Conservation (phyloP, 371 early-diverging fungal species). For the Coemansia sp. region DNA sequence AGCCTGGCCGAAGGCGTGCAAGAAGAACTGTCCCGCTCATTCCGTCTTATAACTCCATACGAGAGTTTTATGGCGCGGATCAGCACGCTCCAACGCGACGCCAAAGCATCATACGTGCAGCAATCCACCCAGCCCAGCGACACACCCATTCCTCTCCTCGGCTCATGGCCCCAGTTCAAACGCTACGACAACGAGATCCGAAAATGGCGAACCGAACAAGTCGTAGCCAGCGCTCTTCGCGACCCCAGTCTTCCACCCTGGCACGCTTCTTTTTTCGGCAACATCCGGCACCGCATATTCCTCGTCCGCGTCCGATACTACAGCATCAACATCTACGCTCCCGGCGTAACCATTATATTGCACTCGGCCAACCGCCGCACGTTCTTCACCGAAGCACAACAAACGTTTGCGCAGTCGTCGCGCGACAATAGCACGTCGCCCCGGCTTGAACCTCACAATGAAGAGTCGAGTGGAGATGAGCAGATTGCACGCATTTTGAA, state of each 20-base stretch:
- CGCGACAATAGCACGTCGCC: constrained; percentile 12
- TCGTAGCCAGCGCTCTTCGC: constrained; percentile 11
- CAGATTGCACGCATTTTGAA: constrained; percentile 6
- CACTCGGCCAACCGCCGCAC: constrained; percentile 30
- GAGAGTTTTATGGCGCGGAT: constrained; percentile 12
- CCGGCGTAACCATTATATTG: constrained; percentile 9
- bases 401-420: constrained; percentile 3
- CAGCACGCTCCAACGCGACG: constrained; percentile 17
- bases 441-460: not conserved
- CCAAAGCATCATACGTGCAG: constrained; percentile 15
- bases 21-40: constrained; percentile 14
- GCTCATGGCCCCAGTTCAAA: constrained; percentile 8
- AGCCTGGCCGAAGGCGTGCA: constrained; percentile 1
- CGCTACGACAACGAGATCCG: constrained; percentile 15
- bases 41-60: not conserved
- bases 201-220: constrained; percentile 3
- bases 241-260: constrained; percentile 7
- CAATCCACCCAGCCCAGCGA: not conserved
- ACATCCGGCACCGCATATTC: constrained; percentile 8
- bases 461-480: not conserved
- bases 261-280: constrained; percentile 11
- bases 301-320: constrained; percentile 27
- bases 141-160: not conserved
- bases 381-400: constrained; percentile 22
- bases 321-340: constrained; percentile 16